phyloP scores from a whole-genome alignment of 192 early-diverging fungal genomes.

The Helicostylum pulchrum region DNA sequence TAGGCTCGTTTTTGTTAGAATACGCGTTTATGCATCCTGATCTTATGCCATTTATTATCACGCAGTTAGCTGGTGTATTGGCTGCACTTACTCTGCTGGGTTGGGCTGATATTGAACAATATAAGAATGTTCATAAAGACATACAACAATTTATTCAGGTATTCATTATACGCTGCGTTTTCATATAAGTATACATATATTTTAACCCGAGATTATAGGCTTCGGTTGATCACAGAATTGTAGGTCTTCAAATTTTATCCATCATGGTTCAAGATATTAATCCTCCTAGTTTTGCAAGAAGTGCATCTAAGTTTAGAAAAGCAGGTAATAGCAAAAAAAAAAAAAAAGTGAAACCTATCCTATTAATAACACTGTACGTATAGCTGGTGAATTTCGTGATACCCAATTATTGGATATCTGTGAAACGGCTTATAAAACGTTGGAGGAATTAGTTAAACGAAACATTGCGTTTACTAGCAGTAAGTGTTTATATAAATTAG shows the following conservation, averaged over 20 bases:
- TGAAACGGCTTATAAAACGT: constrained; percentile 37
- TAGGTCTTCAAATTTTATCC: constrained; percentile 66
- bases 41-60: constrained; percentile 54
- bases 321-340: constrained; percentile 42
- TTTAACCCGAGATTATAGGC: constrained; percentile 32
- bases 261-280: constrained; percentile 77
- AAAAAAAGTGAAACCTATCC: neutral
- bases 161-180: constrained; percentile 15
- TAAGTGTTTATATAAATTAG: constrained; percentile 15
- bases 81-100: constrained; percentile 63
- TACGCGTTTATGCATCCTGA: constrained; percentile 57
- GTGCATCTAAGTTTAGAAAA: constrained; percentile 68
- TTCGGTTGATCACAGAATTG: constrained; percentile 51
- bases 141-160: constrained; percentile 60
- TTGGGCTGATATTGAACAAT: constrained; percentile 73
- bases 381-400: constrained; percentile 49
- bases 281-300: constrained; percentile 53
- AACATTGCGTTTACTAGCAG: constrained; percentile 40
- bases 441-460: constrained; percentile 37
- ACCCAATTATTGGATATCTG: constrained; percentile 33
- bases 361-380: neutral
- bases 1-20: constrained; percentile 61
- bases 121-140: constrained; percentile 49
- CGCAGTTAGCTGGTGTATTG: constrained; percentile 58
- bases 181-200: neutral